phyloP scores from a whole-genome alignment of 2,329 filamentous ascomycete species.

The Penicillium digitatum region DNA sequence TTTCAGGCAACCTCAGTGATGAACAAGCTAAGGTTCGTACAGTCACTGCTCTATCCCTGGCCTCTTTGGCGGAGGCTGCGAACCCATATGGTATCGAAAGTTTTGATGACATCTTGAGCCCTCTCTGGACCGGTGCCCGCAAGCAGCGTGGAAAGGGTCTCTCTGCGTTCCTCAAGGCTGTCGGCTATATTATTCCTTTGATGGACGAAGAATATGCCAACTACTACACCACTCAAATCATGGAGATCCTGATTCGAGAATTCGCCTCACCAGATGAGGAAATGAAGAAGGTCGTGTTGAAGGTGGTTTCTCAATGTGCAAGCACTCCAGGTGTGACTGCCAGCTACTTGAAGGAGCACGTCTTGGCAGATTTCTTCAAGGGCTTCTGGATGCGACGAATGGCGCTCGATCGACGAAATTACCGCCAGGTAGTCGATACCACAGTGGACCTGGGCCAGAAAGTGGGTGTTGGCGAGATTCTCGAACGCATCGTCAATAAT shows the following conservation, averaged over 20 bases:
- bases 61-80: constrained; percentile 89
- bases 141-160: constrained; percentile 96
- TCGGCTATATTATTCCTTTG: constrained; percentile 94
- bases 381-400: constrained; percentile 97
- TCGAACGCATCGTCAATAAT: constrained; percentile 89
- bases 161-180: constrained; percentile 92
- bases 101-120: constrained; percentile 96
- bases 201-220: constrained; percentile 99
- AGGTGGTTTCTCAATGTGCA: constrained; percentile 94
- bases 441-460: constrained; percentile 97
- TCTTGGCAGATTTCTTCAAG: constrained; percentile 96
- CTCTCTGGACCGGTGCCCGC: constrained; percentile 90
- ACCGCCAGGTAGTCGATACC: constrained; percentile 95
- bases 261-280: constrained; percentile 97
- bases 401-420: constrained; percentile 96
- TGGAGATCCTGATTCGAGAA: constrained; percentile 94
- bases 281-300: constrained; percentile 99
- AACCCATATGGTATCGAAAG: constrained; percentile 99
- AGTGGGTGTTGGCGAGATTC: constrained; percentile 92
- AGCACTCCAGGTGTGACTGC: constrained; percentile 92
- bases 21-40: constrained; percentile 98
- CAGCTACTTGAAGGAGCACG: constrained; percentile 89
- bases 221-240: constrained; percentile 97
- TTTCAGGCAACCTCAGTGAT: constrained; percentile 91
- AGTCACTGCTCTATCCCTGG: constrained; percentile 90